Evolutionary conservation across 805 yeast genomes (phyloP), one percentile per base, ranked within the genome.

Genomic region (Lipomyces yamadae): DNA sequence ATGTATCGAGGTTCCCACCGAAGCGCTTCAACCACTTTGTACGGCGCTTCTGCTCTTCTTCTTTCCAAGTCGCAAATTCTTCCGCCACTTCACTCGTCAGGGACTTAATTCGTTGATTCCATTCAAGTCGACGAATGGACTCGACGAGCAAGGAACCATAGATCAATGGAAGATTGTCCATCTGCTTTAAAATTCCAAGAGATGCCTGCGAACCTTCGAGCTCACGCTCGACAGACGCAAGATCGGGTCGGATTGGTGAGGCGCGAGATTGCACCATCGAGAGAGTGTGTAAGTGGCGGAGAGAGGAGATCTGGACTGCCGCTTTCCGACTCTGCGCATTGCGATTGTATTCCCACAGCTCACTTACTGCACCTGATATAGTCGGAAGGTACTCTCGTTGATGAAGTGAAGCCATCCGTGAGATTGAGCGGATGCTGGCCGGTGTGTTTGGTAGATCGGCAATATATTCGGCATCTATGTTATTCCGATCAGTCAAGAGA

Each of bases 11-110:
- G 39, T 57, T 48, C 39, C 62, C 70, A 1, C 89, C 85, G 73
- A 89, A 89, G 62, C 86, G 88, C 61, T 82, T 80, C 3, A 82
- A 68, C 97, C 97, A 92, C 48, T 82, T 81, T 7, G 80, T 78
- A 71, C 92, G 82, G 63, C 81, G 81, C 62, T 78, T 77, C 60
- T 78, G 77, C 76, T 89, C 97, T 68, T 82, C 84, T 56, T 84
- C 87, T 32, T 83, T 83, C 61, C 87, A 75, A 62, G 81, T 76
- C 33, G 88, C 86, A 66, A 88, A 79, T 62, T 84, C 86, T 71
- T 88, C 92, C 34, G 86, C 77, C 32, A 74, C 68, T 7, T 65
- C 71, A 39, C 74, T 68, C 2, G 74, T 72, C 29, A 69, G 62
- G 4, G 64, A 13, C 56, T 67, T 63, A 35, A 73, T 61, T 3